These are phyloP conservation scores for Xylaria sp. DNA, from an alignment of 2,329 filamentous ascomycete genomes.

Conservation along the genomic window DNA sequence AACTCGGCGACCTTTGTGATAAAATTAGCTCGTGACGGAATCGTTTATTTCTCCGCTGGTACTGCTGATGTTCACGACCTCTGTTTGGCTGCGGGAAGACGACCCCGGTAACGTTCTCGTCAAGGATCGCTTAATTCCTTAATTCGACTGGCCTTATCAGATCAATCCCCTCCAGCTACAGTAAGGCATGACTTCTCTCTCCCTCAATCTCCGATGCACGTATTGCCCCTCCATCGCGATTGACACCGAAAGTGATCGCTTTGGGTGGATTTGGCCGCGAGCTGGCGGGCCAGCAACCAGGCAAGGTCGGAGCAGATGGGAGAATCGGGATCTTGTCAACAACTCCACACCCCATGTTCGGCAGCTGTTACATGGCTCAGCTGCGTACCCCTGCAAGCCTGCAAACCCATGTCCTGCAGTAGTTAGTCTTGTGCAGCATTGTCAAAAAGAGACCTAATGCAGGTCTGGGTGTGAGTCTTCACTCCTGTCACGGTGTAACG, in stretches of 20 bases:
- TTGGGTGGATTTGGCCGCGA: slow-evolving; percentile 33
- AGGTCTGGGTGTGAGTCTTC: slow-evolving; percentile 33
- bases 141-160: slow-evolving; percentile 29
- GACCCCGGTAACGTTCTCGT: slow-evolving; percentile 4
- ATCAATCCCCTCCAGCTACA: slow-evolving; percentile 29
- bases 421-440: slow-evolving; percentile 23
- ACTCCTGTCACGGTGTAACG: slow-evolving; percentile 36
- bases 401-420: slow-evolving; percentile 28
- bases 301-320: slow-evolving; percentile 29
- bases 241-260: slow-evolving; percentile 28
- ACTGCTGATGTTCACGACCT: slow-evolving; percentile 15
- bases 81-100: slow-evolving; percentile 22
- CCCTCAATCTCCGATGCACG: slow-evolving; percentile 37
- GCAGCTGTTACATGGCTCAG: slow-evolving; percentile 35
- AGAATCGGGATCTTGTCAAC: slow-evolving; percentile 33
- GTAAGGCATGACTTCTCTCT: slow-evolving; percentile 25
- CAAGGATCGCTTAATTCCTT: slow-evolving; percentile 12
- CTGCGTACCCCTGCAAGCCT: slow-evolving; percentile 31
- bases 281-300: slow-evolving; percentile 25
- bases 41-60: slow-evolving; percentile 14
- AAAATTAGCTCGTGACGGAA: slow-evolving; percentile 23
- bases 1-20: slow-evolving; percentile 16
- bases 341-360: slow-evolving; percentile 32
- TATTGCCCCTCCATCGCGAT: slow-evolving; percentile 28
- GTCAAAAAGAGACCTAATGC: slow-evolving; percentile 36